Base-by-base conservation (phyloP, 2,329 filamentous ascomycete species). In the Penicillium expansum region DNA sequence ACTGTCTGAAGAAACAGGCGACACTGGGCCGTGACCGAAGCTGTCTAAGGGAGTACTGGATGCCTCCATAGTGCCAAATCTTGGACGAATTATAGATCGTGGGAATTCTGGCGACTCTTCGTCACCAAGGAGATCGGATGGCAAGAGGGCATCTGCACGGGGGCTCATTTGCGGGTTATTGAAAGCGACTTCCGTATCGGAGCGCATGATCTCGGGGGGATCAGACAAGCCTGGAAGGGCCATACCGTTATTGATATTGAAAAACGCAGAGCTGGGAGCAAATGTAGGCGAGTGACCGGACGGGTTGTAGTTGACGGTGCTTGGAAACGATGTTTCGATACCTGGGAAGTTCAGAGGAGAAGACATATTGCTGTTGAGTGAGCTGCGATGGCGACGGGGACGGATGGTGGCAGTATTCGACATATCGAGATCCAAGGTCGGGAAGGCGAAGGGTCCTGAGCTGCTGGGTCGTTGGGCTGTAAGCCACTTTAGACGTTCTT, bases 181-280 rank as follows among this genome's bases (percentile, higher is more conserved):
- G 35, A 82, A 82, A 56, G 84, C 67, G 20, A 74, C 72, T 42
- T 86, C 84, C 4, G 80, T 71, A 29, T 87, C 84, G 16, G 79
- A 77, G 29, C 81, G 70, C 59, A 71, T 66, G 14, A 69, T 63
- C 27, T 73, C 70, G 3, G 76, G 64, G 24, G 74, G 73, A 42
- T 78, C 74, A 6, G 72, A 67, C 20, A 77, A 72, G 56, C 72
- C 67, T 6, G 78, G 73, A n/a, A 85, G 67, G 4, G 82, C 81
- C 82, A 85, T 86, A 56, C 84, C 84, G 62, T 86, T 86, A 48
- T 81, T 82, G 43, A 84, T 80, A 60, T 86, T 86, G 72, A 87
- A 84, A 62, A 85, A 86, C 0, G 82, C 78, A 5, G 81, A 73
- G 20, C 75, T 71, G 13, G 77, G 74, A 1, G 77, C 69, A 56